Conservation (phyloP, 148 eudicot genomes). For the Chenopodium suecicum region DNA sequence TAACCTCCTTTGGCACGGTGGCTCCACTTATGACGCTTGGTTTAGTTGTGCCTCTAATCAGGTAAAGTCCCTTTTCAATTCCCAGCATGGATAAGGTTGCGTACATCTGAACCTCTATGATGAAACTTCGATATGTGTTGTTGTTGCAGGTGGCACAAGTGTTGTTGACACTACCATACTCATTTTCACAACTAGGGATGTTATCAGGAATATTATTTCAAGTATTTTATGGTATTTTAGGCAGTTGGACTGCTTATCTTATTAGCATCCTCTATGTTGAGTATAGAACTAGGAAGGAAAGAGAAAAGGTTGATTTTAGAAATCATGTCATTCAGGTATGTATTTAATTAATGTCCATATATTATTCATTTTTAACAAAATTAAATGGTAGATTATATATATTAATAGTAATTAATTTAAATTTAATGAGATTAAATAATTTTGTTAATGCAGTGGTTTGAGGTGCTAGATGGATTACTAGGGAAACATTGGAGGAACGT, state of each 20-base stretch:
- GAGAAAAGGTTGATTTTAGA: conserved; percentile 89
- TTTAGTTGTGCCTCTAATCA: conserved; percentile 97
- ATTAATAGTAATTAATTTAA: not conserved
- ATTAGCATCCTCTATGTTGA: conserved; percentile 87
- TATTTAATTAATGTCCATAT: too few species aligned
- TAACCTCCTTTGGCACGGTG: conserved; percentile 87
- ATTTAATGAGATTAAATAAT: not conserved
- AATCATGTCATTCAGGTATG: conserved; percentile 94
- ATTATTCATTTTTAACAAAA: too few species aligned
- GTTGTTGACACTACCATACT: conserved; percentile 86
- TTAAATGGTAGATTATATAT: not conserved
- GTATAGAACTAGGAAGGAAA: conserved; percentile 89
- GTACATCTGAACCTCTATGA: not conserved
- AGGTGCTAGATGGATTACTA: conserved; percentile 89
- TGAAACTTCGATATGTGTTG: not conserved
- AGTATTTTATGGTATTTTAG: conserved; percentile 78
- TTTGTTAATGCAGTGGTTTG: conserved; percentile 68
- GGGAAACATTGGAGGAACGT: conserved; percentile 97
- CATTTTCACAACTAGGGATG: conserved; percentile 94
- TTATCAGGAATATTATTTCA: conserved; percentile 77
- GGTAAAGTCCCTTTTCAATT: conserved; percentile 30
- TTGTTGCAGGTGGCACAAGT: conserved; percentile 84
- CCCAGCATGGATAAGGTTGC: not conserved
- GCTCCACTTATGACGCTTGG: conserved; percentile 96
- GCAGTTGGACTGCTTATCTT: conserved; percentile 95